Conservation (phyloP, 2,329 filamentous ascomycete species). For the Chrysoporthe deuterocubensis region DNA sequence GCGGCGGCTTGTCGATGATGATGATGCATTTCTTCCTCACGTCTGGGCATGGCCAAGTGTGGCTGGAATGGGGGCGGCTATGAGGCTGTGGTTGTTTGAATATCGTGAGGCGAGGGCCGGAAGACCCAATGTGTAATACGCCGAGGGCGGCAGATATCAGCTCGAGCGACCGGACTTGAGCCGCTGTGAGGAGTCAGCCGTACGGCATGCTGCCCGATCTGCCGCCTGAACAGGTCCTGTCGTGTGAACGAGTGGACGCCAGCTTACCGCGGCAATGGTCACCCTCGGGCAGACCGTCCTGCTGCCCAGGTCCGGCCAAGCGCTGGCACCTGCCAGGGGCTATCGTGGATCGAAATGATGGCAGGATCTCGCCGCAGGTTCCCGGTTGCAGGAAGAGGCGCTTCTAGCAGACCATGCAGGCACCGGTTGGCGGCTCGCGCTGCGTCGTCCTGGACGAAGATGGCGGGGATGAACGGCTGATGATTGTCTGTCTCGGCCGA, state of each 20-base stretch:
- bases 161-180: not conserved
- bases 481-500: not conserved
- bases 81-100: slow-evolving; percentile 33
- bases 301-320: not conserved
- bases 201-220: not conserved
- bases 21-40: slow-evolving; percentile 52
- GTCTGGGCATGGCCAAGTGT: slow-evolving; percentile 54
- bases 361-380: not conserved
- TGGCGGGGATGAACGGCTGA: not conserved
- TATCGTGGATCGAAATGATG: not conserved
- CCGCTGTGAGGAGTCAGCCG: not conserved
- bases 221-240: not conserved
- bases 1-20: slow-evolving; percentile 49
- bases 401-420: not conserved
- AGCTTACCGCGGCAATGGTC: not conserved
- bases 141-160: slow-evolving; percentile 12
- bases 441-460: not conserved
- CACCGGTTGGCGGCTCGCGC: not conserved
- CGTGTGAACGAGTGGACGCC: not conserved
- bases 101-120: no score
- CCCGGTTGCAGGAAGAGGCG: not conserved
- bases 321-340: not conserved
- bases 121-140: slow-evolving; percentile 31
- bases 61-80: slow-evolving; percentile 43
- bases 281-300: not conserved